phyloP scores from a whole-genome alignment of 1,139 yeast genomes.

The Debaryomyces sp. region DNA sequence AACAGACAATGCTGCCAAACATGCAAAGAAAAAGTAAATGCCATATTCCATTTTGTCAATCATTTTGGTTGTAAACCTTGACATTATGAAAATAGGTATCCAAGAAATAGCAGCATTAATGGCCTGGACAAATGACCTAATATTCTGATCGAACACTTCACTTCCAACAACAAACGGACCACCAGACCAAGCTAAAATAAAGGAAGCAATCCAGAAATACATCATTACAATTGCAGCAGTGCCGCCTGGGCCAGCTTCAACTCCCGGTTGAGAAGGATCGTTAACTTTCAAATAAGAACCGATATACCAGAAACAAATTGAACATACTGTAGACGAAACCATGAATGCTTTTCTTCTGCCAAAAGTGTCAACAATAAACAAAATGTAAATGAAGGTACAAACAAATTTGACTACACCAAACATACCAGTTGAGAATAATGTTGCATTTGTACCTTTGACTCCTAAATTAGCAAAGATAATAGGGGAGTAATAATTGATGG shows the following conservation, averaged over 20 bases:
- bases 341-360: conserved; percentile 45
- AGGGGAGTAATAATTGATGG: conserved; percentile 50
- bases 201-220: conserved; percentile 49
- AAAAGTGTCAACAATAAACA: conserved; percentile 40
- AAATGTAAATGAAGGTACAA: conserved; percentile 38
- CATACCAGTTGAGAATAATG: conserved; percentile 46
- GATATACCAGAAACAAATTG: conserved; percentile 47
- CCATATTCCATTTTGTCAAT: conserved; percentile 43
- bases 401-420: conserved; percentile 46
- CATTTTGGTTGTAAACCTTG: conserved; percentile 41
- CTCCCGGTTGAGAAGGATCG: conserved; percentile 41
- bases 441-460: conserved; percentile 42
- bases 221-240: conserved; percentile 46
- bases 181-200: conserved; percentile 48
- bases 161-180: conserved; percentile 49
- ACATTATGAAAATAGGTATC: conserved; percentile 47
- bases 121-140: conserved; percentile 46
- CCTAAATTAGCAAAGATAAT: conserved; percentile 42
- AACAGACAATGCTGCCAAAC: conserved; percentile 32
- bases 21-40: conserved; percentile 44
- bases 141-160: conserved; percentile 46
- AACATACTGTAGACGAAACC: conserved; percentile 39
- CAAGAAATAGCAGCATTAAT: conserved; percentile 47
- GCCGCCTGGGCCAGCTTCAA: conserved; percentile 44
- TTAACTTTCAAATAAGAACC: conserved; percentile 42